Conservation (phyloP, 1,284 basidiomycete genomes). For the Ganoderma meredithae region DNA sequence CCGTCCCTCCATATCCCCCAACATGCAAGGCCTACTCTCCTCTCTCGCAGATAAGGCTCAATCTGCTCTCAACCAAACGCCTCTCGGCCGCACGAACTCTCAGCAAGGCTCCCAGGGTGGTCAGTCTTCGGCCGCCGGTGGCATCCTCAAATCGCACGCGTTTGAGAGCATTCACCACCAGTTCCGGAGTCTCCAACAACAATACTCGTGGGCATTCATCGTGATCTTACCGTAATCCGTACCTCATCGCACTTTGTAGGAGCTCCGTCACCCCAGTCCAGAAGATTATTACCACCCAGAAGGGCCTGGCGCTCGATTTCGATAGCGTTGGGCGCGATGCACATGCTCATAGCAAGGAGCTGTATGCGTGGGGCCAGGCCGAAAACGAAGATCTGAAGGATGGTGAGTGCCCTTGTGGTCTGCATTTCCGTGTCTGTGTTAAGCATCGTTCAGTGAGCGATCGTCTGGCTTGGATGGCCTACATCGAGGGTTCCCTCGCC, state of each 20-base stretch:
- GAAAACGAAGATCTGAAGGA: constrained; percentile 77
- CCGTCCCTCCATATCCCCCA: constrained; percentile 26
- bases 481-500: constrained; percentile 72
- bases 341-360: constrained; percentile 79
- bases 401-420: constrained; percentile 50
- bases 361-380: constrained; percentile 81
- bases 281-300: constrained; percentile 78
- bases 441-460: constrained; percentile 63
- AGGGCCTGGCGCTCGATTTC: constrained; percentile 76
- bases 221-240: not conserved
- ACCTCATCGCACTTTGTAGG: constrained; percentile 19
- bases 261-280: constrained; percentile 69
- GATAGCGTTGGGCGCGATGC: constrained; percentile 69
- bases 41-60: constrained; percentile 79
- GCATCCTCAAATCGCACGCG: constrained; percentile 47
- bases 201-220: constrained; percentile 67
- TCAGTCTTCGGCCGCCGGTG: constrained; percentile 28
- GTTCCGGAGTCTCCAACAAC: constrained; percentile 73
- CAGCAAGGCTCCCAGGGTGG: constrained; percentile 43
- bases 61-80: constrained; percentile 64
- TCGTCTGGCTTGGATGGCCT: constrained; percentile 80
- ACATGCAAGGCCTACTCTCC: constrained; percentile 69
- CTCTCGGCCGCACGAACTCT: constrained; percentile 49
- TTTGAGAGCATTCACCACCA: constrained; percentile 74
- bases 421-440: not conserved